Conservation (phyloP, 2,329 filamentous ascomycete species). For the Penicillium sp. region DNA sequence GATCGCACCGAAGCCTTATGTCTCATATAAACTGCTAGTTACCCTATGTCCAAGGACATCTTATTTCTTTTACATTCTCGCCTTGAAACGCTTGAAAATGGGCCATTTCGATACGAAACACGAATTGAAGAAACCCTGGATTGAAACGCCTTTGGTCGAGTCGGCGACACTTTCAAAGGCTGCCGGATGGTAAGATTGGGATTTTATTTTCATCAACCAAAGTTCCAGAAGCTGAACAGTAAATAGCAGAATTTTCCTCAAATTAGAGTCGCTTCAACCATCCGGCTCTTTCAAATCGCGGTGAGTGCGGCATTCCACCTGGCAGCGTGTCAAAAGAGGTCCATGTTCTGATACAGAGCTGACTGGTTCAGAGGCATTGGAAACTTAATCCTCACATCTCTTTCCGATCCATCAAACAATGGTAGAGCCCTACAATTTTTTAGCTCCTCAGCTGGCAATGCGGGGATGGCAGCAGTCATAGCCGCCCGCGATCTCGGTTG, state of each 20-base stretch:
- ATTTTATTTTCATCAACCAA: not conserved
- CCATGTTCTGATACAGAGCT: not conserved
- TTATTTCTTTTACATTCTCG: not conserved
- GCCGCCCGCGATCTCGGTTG: constrained; percentile 63
- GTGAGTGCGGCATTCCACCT: constrained; percentile 15
- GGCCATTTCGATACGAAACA: not conserved
- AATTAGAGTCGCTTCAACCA: constrained; percentile 77
- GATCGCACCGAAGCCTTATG: not conserved
- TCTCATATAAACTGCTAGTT: not conserved
- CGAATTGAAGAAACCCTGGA: constrained; percentile 33
- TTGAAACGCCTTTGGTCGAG: constrained; percentile 40
- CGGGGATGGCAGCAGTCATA: constrained; percentile 72
- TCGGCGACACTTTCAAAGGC: constrained; percentile 35
- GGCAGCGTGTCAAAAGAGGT: not conserved
- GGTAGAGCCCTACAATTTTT: constrained; percentile 62
- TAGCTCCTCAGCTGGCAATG: constrained; percentile 75
- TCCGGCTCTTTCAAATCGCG: constrained; percentile 79
- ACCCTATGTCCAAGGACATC: not conserved
- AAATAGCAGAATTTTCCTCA: constrained; percentile 69
- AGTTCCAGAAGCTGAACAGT: not conserved
- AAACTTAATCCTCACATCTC: constrained; percentile 33
- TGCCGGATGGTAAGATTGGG: constrained; percentile 36
- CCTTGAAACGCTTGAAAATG: not conserved
- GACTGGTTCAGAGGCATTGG: constrained; percentile 32
- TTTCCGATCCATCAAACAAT: constrained; percentile 24